Evolutionary conservation across 352 stramenopile species (phyloP).

Genomic region (Elongisporangium anandrum): DNA sequence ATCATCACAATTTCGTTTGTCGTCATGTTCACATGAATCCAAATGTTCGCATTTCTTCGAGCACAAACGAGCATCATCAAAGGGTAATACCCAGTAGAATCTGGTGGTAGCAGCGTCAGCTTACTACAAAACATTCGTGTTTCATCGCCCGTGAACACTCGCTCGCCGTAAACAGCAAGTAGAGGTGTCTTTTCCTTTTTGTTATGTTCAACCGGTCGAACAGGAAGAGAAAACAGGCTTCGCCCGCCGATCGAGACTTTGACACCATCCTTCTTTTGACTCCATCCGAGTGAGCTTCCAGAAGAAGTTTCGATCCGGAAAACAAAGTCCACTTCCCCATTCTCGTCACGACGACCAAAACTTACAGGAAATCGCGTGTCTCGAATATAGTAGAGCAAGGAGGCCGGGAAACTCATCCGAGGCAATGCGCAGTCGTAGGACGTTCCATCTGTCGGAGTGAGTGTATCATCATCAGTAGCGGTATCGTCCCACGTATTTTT

Average conservation of each 20-base stretch:
- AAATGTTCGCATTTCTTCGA: slow-evolving; percentile 47
- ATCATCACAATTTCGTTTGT: slow-evolving; percentile 52
- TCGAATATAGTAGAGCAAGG: slow-evolving; percentile 72
- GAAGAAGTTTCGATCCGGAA: slow-evolving; percentile 48
- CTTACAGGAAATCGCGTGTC: slow-evolving; percentile 72
- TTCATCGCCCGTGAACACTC: slow-evolving; percentile 72
- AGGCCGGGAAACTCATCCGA: slow-evolving; percentile 65
- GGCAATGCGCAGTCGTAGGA: slow-evolving; percentile 11
- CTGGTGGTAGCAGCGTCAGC: slow-evolving; percentile 68
- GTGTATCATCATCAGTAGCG: too few species aligned
- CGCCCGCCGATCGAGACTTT: slow-evolving; percentile 58
- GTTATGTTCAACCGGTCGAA: slow-evolving; percentile 23
- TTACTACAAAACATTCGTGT: slow-evolving; percentile 76
- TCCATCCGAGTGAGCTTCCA: slow-evolving; percentile 40
- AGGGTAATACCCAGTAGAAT: slow-evolving; percentile 51
- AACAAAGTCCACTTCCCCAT: slow-evolving; percentile 30
- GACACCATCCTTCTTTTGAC: slow-evolving; percentile 52
- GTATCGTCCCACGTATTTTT: too few species aligned
- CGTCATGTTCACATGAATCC: slow-evolving; percentile 46
- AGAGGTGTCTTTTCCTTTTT: slow-evolving; percentile 28
- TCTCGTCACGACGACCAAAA: slow-evolving; percentile 36
- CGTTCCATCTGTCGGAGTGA: too few species aligned
- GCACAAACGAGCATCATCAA: slow-evolving; percentile 48
- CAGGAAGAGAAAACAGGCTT: slow-evolving; percentile 60
- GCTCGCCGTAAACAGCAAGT: slow-evolving; percentile 62